phyloP scores from a whole-genome alignment of 163 green algal species.

The Volvox carteri region DNA sequence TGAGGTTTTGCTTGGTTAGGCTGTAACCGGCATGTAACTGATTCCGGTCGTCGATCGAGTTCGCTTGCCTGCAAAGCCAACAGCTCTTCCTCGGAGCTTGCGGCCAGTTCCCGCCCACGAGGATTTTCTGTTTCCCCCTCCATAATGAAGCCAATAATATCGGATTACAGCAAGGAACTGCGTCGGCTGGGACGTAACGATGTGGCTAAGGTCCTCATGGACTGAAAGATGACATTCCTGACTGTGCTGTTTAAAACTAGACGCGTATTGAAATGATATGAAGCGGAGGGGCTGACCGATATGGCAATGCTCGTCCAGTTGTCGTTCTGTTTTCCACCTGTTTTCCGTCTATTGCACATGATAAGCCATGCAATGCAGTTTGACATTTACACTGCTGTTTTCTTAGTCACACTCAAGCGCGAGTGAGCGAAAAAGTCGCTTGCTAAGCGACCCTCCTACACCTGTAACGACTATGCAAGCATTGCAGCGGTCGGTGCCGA shows the following conservation, averaged over 20 bases:
- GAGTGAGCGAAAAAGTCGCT: conserved; percentile 3
- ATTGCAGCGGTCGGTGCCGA: conserved; percentile 22
- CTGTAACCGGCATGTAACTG: background rate
- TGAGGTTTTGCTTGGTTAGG: too few relatives aligned
- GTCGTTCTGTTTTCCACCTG: background rate
- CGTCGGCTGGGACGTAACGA: too few relatives aligned
- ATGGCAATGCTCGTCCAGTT: conserved; percentile 10
- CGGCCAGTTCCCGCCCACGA: background rate
- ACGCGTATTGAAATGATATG: too few relatives aligned
- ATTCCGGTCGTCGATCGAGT: background rate
- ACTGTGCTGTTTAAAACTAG: too few relatives aligned
- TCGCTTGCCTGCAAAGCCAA: conserved; percentile 13
- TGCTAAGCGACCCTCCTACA: conserved; percentile 25
- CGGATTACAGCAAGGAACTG: background rate
- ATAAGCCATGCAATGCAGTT: background rate
- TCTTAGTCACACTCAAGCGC: background rate
- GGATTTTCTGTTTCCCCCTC: background rate
- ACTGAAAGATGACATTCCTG: too few relatives aligned
- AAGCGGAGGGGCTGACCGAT: too few relatives aligned
- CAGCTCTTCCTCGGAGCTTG: conserved; percentile 8
- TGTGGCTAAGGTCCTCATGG: too few relatives aligned
- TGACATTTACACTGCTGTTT: background rate
- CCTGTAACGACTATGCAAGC: conserved; percentile 30
- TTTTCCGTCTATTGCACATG: background rate
- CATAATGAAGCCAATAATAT: background rate